Evolutionary conservation across 805 yeast genomes (phyloP).

Genomic region (Yamadazyma scolyti): DNA sequence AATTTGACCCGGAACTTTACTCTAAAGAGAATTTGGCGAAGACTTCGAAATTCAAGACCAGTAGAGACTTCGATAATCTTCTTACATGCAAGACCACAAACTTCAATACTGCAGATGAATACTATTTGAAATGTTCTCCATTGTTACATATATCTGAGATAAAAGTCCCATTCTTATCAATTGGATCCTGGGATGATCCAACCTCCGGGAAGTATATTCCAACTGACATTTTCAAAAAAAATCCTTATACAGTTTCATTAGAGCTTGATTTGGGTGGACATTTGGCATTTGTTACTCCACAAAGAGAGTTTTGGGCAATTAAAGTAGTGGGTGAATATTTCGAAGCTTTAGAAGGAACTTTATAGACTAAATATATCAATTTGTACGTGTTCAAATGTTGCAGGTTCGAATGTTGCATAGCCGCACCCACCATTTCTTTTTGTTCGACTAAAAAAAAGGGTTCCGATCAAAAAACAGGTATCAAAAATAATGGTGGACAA

Average conservation of each 20-base stretch:
- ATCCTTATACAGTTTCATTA: constrained; percentile 58
- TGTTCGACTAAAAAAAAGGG: too few relatives aligned
- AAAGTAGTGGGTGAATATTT: constrained; percentile 34
- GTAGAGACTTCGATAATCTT: constrained; percentile 59
- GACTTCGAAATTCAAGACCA: constrained; percentile 20
- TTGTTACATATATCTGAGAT: constrained; percentile 46
- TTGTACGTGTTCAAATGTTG: too few relatives aligned
- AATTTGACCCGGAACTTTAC: constrained; percentile 23
- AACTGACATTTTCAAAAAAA: constrained; percentile 40
- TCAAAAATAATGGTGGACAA: constrained; percentile 10
- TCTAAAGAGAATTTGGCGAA: constrained; percentile 17
- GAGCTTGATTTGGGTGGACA: constrained; percentile 76
- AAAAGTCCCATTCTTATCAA: constrained; percentile 58
- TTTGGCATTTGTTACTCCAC: constrained; percentile 67
- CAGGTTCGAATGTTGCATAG: too few relatives aligned
- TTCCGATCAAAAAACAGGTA: too few relatives aligned
- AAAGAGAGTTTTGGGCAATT: constrained; percentile 62
- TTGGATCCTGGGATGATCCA: constrained; percentile 76
- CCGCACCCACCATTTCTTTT: too few relatives aligned
- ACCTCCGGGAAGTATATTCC: constrained; percentile 61
- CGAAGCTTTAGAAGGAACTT: constrained; percentile 10
- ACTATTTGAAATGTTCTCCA: constrained; percentile 64
- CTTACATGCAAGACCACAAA: constrained; percentile 69
- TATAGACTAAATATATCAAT: too few relatives aligned
- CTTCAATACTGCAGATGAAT: constrained; percentile 57